Base-by-base conservation (phyloP, 345 rosid genomes). In the Boechera stricta region DNA sequence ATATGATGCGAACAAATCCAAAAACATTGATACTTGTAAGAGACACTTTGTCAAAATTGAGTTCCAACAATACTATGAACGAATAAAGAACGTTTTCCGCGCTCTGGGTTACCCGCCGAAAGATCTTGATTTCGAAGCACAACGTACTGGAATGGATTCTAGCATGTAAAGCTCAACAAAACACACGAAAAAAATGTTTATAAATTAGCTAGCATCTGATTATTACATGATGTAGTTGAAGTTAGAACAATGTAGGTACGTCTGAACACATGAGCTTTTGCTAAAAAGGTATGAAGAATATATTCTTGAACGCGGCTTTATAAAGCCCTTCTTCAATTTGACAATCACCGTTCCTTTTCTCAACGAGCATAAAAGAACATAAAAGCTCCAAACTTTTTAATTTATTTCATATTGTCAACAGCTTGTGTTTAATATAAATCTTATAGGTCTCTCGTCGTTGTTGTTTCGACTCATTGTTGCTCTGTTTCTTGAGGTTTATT, bases 231-330 rank as follows among this genome's bases (percentile, higher is more conserved):
- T 64, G 42, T 71, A 64, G 72, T 71, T 72, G 76, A 64, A 41
- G n/a, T 56, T 38, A 64, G 72, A 57, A 65, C 72, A 71, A 71
- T 47, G 67, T 71, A 28, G 44, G 69, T n/a, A 51, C 31, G 47
- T 38, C 16, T 65, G 33, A 47, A 16, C 72, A 72, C 81, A 64
- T 71, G 77, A 26, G 47, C 57, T 45, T 48, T 71, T 64, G 71
- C 75, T 70, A 70, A 36, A 64, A 79, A 29, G 39, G 28, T 26
- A 67, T 1, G 65, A 51, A 9, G 82, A 79, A 79, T 79, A 78
- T 67, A 79, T 73, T 79, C 82, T 79, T 73, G 15, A 59, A 79
- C 48, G 45, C 21, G 52, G 73, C 64, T 78, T 72, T 72, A 72
- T 77, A 78, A 52, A 71, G 55, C 55, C n/a, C 49, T 41, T 72